Percentiles rank a stretch among this genome's conserved stretches.
phyloP scores from a whole-genome alignment of 768 basidiomycete genomes.

The Phanerochaete carnosa region DNA sequence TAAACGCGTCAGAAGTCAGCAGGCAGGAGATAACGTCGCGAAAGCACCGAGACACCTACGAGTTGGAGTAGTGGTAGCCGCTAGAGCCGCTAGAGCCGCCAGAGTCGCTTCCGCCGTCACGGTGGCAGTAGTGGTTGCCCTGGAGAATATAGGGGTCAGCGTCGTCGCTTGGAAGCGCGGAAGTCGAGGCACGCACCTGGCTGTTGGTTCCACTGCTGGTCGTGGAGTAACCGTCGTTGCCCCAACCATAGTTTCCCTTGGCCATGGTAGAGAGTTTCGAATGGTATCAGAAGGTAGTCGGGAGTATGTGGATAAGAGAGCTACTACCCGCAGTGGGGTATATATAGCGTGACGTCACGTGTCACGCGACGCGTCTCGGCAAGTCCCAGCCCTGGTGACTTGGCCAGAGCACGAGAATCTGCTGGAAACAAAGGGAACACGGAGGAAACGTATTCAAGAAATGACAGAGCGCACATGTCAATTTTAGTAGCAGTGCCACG shows the following conservation, averaged over 20 bases:
- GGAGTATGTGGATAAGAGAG: no score
- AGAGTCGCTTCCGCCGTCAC: slow-evolving; percentile 40
- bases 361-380: no score
- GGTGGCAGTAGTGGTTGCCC: slow-evolving; percentile 63
- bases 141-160: slow-evolving; percentile 18
- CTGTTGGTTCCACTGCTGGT: slow-evolving; percentile 40
- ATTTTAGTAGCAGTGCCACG: no score
- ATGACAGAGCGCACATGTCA: no score
- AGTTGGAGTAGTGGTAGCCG: slow-evolving; percentile 64
- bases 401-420: no score
- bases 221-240: background rate
- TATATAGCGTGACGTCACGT: no score
- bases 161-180: background rate
- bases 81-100: slow-evolving; percentile 40
- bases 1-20: slow-evolving; percentile 13
- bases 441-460: no score
- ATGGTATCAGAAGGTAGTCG: no score
- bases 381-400: no score
- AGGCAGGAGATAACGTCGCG: background rate
- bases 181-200: slow-evolving; percentile 33
- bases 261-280: slow-evolving; percentile 1
- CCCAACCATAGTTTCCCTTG: background rate
- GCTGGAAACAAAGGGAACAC: no score
- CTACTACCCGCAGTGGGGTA: no score
- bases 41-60: slow-evolving; percentile 29